Percentiles rank a stretch among this genome's conserved stretches.
Conservation (phyloP, 2,329 filamentous ascomycete species). For the Nemania diffusa region DNA sequence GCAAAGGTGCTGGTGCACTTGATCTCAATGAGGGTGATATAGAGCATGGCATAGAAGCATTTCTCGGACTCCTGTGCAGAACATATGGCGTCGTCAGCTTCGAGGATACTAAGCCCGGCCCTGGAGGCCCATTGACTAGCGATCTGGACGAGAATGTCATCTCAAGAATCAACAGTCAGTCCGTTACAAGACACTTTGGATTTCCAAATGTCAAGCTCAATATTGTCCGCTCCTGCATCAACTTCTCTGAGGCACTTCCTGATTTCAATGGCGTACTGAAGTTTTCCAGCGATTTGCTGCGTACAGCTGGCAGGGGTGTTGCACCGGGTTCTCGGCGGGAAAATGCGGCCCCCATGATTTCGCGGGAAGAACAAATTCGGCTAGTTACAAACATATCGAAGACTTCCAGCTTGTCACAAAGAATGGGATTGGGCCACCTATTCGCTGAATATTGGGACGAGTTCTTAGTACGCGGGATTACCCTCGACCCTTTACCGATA, state of each 20-base stretch:
- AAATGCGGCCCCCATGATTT: conserved; percentile 75
- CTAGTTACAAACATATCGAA: conserved; percentile 87
- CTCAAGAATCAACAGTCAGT: conserved; percentile 68
- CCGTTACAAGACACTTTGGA: conserved; percentile 74
- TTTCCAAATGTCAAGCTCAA: conserved; percentile 84
- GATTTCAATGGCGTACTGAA: conserved; percentile 91
- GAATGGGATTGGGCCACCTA: conserved; percentile 75
- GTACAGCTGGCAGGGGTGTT: conserved; percentile 82
- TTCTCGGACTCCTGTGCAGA: conserved; percentile 69
- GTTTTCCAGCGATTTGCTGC: conserved; percentile 85
- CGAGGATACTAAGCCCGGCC: conserved; percentile 50
- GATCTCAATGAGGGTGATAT: conserved; percentile 73
- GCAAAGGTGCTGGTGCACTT: conserved; percentile 63
- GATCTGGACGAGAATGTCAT: conserved; percentile 65
- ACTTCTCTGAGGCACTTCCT: conserved; percentile 91
- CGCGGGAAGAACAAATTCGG: conserved; percentile 84
- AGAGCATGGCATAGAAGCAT: conserved; percentile 72
- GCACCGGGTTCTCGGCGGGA: conserved; percentile 76
- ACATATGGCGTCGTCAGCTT: conserved; percentile 72
- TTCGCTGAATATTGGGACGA: conserved; percentile 96
- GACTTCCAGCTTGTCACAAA: conserved; percentile 79
- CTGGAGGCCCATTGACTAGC: conserved; percentile 44
- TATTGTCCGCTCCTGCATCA: conserved; percentile 87
- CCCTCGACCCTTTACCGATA: conserved; percentile 71
- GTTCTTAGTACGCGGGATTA: conserved; percentile 83